Evolutionary conservation across 331 rosid genomes (phyloP), one percentile per base, ranked within the genome.

Genomic region (Saraca asoca): DNA sequence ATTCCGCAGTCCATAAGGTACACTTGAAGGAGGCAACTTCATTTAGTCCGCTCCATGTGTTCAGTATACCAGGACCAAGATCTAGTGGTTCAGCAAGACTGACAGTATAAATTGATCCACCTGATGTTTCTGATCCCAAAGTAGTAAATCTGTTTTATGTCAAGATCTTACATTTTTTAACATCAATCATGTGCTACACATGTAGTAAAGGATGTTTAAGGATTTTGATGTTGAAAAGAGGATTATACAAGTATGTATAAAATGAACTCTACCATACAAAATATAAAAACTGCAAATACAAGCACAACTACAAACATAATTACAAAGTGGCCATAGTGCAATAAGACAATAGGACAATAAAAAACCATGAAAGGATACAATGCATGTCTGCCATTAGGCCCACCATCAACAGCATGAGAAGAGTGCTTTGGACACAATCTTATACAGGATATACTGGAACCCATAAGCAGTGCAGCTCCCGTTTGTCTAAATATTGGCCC

Each of bases 1-100:
- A 87, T 75, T 93, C 95, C 62, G 88, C 82, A 16, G 94, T 84
- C 98, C 98, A 93, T 63, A 89, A 60, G 7, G 96, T 89, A 72
- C 88, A 74, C 55, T 75, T 77, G 66, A 87, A 81, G 74, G 91
- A 77, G 48, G 88, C 81, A 70, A 87, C 71, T 58, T 83, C 83
- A 43, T 71, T 72, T 53, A 82, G 72, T 64, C 86, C 71, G 61
- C 76, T 80, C 64, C 86, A 76, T 39, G 81, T 70, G 70, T 62
- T 56, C 53, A 62, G 58, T 71, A 77, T 39, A 12, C 68, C 75
- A 19, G 69, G 66, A 76, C 76, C 58, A 33, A 85, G 80, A 72
- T 85, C 88, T 64, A 85, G 49, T 2, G 89, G 91, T 63, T 87
- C 85, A 39, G 7, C 64, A 61, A 93, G 85, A 66, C 82, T 70